phyloP scores from a whole-genome alignment of 1,284 basidiomycete species.

The Leccinum solheimii region DNA sequence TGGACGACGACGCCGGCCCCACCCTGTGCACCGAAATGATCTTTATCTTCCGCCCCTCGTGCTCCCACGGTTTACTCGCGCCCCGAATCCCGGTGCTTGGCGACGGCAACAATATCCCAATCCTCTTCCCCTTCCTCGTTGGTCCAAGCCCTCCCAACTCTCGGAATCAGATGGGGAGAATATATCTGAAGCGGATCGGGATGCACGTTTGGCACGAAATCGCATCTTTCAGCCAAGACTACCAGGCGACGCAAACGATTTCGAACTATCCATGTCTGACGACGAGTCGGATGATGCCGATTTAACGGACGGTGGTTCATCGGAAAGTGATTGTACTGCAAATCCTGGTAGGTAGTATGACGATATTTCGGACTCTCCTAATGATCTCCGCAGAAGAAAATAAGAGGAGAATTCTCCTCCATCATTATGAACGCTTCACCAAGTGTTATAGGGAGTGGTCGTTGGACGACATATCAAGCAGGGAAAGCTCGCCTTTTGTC shows the following conservation, averaged over 20 bases:
- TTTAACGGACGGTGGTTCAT: conserved; percentile 53
- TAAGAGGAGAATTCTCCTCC: conserved; percentile 15
- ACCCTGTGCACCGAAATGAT: conserved; percentile 44
- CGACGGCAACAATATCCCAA: conserved; percentile 9
- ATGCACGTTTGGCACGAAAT: conserved; percentile 65
- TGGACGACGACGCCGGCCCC: conserved; percentile 17
- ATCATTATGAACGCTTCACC: conserved; percentile 30
- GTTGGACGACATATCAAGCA: conserved; percentile 33
- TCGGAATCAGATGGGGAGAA: conserved; percentile 69
- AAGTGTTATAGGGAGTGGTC: conserved; percentile 34
- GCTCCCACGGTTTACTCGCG: conserved; percentile 37
- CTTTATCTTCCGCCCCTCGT: conserved; percentile 58
- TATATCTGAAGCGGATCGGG: conserved; percentile 62
- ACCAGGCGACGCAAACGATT: conserved; percentile 37
- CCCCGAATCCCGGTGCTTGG: conserved; percentile 2
- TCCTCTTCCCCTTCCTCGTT: conserved; percentile 17
- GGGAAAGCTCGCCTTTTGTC: conserved; percentile 41
- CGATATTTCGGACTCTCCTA: conserved; percentile 1
- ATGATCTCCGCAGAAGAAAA: conserved; percentile 22
- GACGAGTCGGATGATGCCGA: conserved; percentile 80
- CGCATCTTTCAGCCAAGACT: conserved; percentile 45
- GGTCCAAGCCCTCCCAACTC: conserved; percentile 36
- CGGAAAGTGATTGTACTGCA: conserved; percentile 58
- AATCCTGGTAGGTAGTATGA: conserved; percentile 26
- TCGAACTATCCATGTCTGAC: conserved; percentile 54